A percentile compares a stretch with the other conserved stretches of the same genome.
Conservation (phyloP, 2,329 filamentous ascomycete species). For the Rhinocladiella similis region DNA sequence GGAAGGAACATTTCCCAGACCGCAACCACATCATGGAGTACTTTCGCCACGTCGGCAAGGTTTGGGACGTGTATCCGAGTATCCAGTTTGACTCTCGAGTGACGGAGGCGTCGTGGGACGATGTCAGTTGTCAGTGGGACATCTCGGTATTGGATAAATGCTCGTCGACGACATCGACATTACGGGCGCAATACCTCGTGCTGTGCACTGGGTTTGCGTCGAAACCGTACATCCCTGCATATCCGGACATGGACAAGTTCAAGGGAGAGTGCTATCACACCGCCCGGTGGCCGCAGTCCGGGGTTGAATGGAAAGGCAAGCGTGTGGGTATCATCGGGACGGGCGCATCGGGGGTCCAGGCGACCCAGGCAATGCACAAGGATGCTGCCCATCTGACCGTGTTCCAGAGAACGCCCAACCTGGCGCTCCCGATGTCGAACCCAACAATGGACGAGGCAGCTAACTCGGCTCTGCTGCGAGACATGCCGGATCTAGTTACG, state of each 20-base stretch:
- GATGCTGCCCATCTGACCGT: slow-evolving; percentile 50
- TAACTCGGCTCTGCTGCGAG: neutral
- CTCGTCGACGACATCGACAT: neutral
- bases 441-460: neutral
- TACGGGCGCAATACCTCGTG: neutral
- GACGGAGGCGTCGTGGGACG: slow-evolving; percentile 36
- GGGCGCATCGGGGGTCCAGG: slow-evolving; percentile 63
- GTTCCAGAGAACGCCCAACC: slow-evolving; percentile 65
- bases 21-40: slow-evolving; percentile 2
- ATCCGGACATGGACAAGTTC: slow-evolving; percentile 59
- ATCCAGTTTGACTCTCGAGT: slow-evolving; percentile 31
- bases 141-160: neutral
- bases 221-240: slow-evolving; percentile 60
- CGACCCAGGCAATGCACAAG: slow-evolving; percentile 59
- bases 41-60: slow-evolving; percentile 5
- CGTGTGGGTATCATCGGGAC: slow-evolving; percentile 64
- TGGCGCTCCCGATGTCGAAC: slow-evolving; percentile 50
- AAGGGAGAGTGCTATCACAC: slow-evolving; percentile 60
- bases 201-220: neutral
- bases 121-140: slow-evolving; percentile 12
- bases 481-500: neutral
- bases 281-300: slow-evolving; percentile 53
- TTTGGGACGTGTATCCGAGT: slow-evolving; percentile 1
- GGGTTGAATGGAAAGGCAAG: slow-evolving; percentile 58
- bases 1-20: slow-evolving; percentile 6